Base-by-base conservation (phyloP, 441 rosid species). In the Populus hybrid region DNA sequence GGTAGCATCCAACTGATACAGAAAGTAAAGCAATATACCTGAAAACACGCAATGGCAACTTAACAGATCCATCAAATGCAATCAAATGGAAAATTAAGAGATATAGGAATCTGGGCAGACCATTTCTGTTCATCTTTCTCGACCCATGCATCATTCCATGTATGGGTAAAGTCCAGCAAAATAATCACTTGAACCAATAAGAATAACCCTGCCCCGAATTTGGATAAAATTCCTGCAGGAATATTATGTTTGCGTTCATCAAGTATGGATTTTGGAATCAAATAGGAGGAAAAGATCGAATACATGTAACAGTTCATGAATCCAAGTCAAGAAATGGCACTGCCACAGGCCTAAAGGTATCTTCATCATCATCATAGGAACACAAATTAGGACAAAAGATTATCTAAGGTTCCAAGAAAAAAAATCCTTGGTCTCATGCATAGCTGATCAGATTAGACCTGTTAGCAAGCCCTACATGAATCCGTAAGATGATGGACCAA, bases 81-180 rank as follows among this genome's bases (percentile, higher is more conserved):
- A 74, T n/a, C 46, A 67, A 64, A 46, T 36, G 67, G 42, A 73
- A 72, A 73, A 30, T 32, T 35, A 77, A 36, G 8, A 72, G 66
- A 64, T 7, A 46, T 63, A 50, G 73, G 66, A 77, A 73, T 46
- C 80, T 23, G 79, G 83, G 78, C 83, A 36, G 69, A 96, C 99
- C 98, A 96, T 79, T 91, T 94, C 75, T 85, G 98, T 82, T 94
- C 98, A 88, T 96, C 99, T 82, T 93, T 94, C 84, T 85, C 98
- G 68, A 92, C 97, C 99, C 98, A 96, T 74, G 98, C 88, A 85
- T 96, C 98, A 79, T 96, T 94, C 98, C 98, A 94, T 0, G 92
- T 68, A 86, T 94, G 99, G 5, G 93, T 88, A 83, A 90, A 93
- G 76, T 94, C 98, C 54, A 96, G 83, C 77, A 96, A 83, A 81